Percentiles rank a stretch among this genome's conserved stretches.
These are phyloP conservation scores for Tolypocladium ovalisporum DNA, from an alignment of 2,329 filamentous ascomycete genomes.

Conservation along the genomic window DNA sequence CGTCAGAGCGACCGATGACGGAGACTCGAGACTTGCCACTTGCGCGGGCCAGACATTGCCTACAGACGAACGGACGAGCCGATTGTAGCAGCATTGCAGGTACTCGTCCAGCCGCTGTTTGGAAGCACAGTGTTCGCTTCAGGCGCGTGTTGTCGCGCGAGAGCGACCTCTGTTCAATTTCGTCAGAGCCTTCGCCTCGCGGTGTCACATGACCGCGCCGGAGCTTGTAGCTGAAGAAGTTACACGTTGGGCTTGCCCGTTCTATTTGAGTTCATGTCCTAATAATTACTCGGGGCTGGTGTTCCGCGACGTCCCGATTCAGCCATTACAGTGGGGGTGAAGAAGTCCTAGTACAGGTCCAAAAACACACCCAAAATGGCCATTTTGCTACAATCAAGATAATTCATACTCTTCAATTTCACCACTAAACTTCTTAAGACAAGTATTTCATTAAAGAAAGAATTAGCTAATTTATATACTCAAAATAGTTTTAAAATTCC, in stretches of 20 bases:
- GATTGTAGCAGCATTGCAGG: slow-evolving; percentile 18
- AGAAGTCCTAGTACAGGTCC: no score
- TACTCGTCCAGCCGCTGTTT: background rate
- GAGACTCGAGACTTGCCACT: background rate
- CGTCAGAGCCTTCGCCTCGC: background rate
- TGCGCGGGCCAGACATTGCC: slow-evolving; percentile 16
- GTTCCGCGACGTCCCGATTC: no score
- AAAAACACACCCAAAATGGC: no score
- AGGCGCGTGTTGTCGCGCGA: background rate
- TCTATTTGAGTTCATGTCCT: background rate
- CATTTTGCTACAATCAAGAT: no score
- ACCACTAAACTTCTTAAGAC: no score
- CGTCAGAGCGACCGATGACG: background rate
- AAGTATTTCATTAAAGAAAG: no score
- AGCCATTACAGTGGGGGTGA: no score
- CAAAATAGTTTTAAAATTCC: no score
- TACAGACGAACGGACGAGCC: slow-evolving; percentile 19
- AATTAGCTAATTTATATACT: no score
- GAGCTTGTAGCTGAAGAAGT: no score
- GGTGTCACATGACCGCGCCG: background rate
- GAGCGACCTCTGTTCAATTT: background rate
- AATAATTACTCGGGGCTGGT: no score
- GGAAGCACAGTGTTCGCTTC: background rate
- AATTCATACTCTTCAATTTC: no score
- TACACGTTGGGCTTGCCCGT: background rate